phyloP scores from a whole-genome alignment of 2,329 filamentous ascomycete genomes.

The Hortaea sp. region DNA sequence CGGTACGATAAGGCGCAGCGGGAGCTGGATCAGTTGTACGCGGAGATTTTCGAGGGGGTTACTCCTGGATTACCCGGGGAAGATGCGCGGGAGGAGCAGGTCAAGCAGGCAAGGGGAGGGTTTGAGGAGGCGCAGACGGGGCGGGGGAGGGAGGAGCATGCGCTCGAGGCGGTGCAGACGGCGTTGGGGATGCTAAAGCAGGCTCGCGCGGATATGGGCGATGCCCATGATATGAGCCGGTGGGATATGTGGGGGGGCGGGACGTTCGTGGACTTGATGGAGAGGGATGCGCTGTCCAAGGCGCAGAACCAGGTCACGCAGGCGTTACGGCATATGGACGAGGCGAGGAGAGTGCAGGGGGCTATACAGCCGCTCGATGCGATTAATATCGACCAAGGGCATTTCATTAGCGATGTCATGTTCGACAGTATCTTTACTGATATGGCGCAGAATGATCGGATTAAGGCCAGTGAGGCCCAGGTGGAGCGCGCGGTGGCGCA shows the following conservation, averaged over 20 bases:
- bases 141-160: background rate
- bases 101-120: background rate
- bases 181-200: constrained; percentile 29
- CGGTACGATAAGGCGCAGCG: constrained; percentile 34
- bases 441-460: constrained; percentile 19
- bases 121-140: background rate
- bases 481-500: constrained; percentile 13
- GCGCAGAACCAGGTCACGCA: constrained; percentile 34
- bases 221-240: constrained; percentile 33
- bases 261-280: constrained; percentile 42
- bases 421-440: constrained; percentile 25
- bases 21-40: constrained; percentile 43
- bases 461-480: constrained; percentile 14
- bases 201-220: constrained; percentile 30
- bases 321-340: constrained; percentile 12
- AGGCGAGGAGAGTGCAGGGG: constrained; percentile 15
- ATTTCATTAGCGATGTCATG: constrained; percentile 20
- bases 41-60: constrained; percentile 7
- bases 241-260: constrained; percentile 44
- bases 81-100: background rate
- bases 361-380: constrained; percentile 10
- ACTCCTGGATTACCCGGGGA: background rate
- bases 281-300: constrained; percentile 41
- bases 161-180: background rate
- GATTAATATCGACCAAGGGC: constrained; percentile 20